Evolutionary conservation across 1,284 basidiomycete species (phyloP), one percentile per base, ranked within the genome.

Genomic region (Rhodotorula sp.): DNA sequence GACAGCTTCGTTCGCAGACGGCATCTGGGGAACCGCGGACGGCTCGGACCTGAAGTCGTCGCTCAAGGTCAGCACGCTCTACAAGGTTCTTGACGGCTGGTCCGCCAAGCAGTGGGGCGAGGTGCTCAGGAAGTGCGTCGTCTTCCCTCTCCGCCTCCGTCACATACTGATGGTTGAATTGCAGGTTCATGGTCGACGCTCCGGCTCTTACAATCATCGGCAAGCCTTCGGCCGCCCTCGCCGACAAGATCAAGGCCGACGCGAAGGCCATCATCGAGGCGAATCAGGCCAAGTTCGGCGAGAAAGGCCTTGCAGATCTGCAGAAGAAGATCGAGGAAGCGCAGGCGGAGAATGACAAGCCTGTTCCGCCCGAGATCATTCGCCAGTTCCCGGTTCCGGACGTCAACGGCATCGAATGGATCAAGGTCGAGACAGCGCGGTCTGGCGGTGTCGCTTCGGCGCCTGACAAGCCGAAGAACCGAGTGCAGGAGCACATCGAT

Each of bases 321-420:
- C 87, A 85, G 72, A 84, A 85, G 67, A 85, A 86, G 74, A 84
- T 99, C 8, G 87, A 92, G 74, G 86, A 83, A 51, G 93, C 96
- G 5, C 94, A 97, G 82, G 85, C 86, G 59, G 90, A 92, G 78
- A 93, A 98, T 79, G 91, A 92, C 74, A 82, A 82, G 63, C 87
- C 89, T 17, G 93, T 97, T 68, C 95, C 95, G 9, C 82, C 75
- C 22, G 76, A 91, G 51, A 84, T 97, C 72, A 82, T 98, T 51
- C 89, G 87, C 6, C 83, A 86, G 29, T 99, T 98, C 85, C 89
- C 90, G 24, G 87, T 95, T 44, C 94, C 94, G 0, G 86, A 90
- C 76, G 90, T 94, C 30, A 88, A 89, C 77, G 91, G 88, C 72
- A 94, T 99, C 76, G 87, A 90, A 10, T 99, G 95, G 94, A 94